phyloP scores from a whole-genome alignment of 2,329 filamentous ascomycete species.

The Dothistroma pini region DNA sequence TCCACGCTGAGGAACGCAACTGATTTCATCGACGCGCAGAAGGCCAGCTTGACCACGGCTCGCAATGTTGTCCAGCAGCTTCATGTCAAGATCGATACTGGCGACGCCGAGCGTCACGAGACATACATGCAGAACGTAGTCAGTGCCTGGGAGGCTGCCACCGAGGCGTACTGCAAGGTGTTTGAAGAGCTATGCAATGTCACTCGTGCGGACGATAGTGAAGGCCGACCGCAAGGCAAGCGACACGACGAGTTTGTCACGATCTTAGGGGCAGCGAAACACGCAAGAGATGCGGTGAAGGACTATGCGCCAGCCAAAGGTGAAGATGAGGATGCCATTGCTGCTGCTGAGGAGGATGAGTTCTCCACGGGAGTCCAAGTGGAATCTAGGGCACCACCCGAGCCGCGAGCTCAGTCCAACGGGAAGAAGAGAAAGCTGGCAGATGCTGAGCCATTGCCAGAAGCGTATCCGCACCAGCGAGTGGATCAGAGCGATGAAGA shows the following conservation, averaged over 20 bases:
- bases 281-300: conserved; percentile 21
- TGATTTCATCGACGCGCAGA: conserved; percentile 21
- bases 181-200: conserved; percentile 28
- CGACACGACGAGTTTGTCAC: conserved; percentile 25
- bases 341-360: background rate
- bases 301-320: conserved; percentile 7
- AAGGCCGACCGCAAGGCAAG: conserved; percentile 22
- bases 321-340: background rate
- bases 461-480: background rate
- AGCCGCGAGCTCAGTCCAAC: background rate
- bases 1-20: conserved; percentile 27
- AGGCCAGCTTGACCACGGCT: conserved; percentile 23
- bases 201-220: conserved; percentile 26
- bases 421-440: conserved; percentile 1
- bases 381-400: background rate
- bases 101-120: conserved; percentile 20
- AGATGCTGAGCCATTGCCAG: background rate
- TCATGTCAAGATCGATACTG: conserved; percentile 27
- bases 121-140: conserved; percentile 28
- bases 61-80: conserved; percentile 29
- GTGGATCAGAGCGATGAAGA: conserved; percentile 1
- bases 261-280: conserved; percentile 23
- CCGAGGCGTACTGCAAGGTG: conserved; percentile 27
- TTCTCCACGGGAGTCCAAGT: background rate
- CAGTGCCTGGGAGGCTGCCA: conserved; percentile 29